These are phyloP conservation scores for Gracilaria gracilis DNA, from an alignment of 23 red algal species.

Conservation along the genomic window DNA sequence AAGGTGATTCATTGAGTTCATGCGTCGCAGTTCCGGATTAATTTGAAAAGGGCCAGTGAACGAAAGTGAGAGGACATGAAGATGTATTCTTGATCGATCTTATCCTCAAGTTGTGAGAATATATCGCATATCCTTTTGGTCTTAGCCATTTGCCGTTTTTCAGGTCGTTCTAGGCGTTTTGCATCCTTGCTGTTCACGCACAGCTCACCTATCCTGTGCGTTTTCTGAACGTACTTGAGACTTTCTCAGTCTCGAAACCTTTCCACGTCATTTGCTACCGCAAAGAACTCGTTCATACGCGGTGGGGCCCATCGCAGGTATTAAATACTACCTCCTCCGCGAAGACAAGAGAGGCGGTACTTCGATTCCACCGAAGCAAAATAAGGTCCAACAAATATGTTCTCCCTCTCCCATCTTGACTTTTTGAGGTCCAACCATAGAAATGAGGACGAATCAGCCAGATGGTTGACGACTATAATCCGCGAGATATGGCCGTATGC, in stretches of 20 bases:
- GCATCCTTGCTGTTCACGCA: neutral
- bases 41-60: no score
- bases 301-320: no score
- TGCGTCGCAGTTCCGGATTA: no score
- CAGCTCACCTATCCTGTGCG: neutral
- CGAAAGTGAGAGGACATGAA: no score
- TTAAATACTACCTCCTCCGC: no score
- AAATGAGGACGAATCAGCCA: slow-evolving; percentile 36
- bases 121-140: neutral
- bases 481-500: slow-evolving; percentile 69
- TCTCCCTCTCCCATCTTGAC: slow-evolving; percentile 24
- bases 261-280: neutral
- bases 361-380: no score
- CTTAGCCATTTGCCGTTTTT: neutral
- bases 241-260: neutral
- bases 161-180: neutral
- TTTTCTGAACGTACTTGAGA: neutral
- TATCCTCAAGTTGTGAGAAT: no score
- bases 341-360: no score
- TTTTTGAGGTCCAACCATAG: neutral
- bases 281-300: neutral
- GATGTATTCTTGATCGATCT: no score
- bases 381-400: neutral
- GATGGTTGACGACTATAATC: slow-evolving; percentile 59
- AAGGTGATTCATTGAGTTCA: no score